phyloP scores from a whole-genome alignment of 169 alveolate species.

The Plasmodium malariae region DNA sequence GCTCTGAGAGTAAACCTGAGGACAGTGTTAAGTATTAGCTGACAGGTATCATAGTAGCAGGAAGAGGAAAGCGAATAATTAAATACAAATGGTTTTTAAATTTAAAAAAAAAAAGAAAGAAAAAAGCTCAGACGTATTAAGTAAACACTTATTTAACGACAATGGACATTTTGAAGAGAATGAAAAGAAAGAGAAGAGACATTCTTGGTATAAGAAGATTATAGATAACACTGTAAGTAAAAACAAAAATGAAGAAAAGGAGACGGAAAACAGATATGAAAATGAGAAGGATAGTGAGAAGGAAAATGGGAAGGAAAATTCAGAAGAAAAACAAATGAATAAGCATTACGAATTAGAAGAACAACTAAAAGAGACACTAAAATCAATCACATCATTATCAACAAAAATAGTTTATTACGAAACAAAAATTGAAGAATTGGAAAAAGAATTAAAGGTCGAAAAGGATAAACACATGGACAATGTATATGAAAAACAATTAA shows the following conservation, averaged over 20 bases:
- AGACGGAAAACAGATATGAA: neutral
- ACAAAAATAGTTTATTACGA: constrained; percentile 29
- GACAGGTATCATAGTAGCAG: too few species aligned
- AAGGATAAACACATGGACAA: constrained; percentile 42
- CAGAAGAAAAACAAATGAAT: neutral
- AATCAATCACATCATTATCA: constrained; percentile 43
- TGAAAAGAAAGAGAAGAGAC: constrained; percentile 36
- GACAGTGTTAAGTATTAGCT: too few species aligned
- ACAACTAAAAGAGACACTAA: constrained; percentile 55
- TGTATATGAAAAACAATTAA: constrained; percentile 33
- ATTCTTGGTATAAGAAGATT: constrained; percentile 56
- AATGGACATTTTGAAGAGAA: constrained; percentile 1
- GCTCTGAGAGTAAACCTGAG: too few species aligned
- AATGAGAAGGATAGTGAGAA: neutral
- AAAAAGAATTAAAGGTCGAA: constrained; percentile 48
- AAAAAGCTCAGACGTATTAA: constrained; percentile 14
- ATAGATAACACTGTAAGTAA: constrained; percentile 28
- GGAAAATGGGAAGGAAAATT: neutral
- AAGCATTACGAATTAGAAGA: constrained; percentile 33
- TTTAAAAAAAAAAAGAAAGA: constrained; percentile 45
- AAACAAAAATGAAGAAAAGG: constrained; percentile 11
- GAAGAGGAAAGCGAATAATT: too few species aligned
- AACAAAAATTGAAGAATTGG: constrained; percentile 40
- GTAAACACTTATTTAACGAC: constrained; percentile 13
- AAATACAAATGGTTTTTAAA: constrained; percentile 51